Evolutionary conservation across 2,329 filamentous ascomycete genomes (phyloP), one percentile per base, ranked within the genome.

Genomic region (Aurifilum marmelostoma): DNA sequence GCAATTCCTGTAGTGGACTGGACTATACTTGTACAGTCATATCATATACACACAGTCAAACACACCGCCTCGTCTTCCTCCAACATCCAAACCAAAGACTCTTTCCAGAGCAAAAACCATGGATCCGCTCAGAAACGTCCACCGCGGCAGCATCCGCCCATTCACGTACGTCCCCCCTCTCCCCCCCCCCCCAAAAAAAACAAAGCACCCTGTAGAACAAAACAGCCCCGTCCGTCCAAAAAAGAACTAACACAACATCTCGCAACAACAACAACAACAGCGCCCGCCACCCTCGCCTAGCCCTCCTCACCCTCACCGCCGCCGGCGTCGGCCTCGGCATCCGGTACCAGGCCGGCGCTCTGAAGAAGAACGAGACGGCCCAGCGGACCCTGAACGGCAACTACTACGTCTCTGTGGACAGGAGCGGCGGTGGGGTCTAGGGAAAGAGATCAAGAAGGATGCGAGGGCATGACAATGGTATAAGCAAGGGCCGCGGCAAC

Each of bases 351-450:
- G 76, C 81, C 41, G 71, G 75, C 39, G 75, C 77, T 4, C 71
- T 83, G 37, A 76, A 75, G 52, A 76, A 77, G 67, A 84, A 84
- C 77, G 83, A 85, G 72, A 69, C 76, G 41, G 79, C 79, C 52
- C 82, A 84, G 77, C 78, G 77, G 74, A 77, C 75, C 39, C 72
- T 72, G 68, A 75, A 76, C 50, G 73, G 75, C 5, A 80, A 80
- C 71, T 78, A 81, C 63, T 83, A 85, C 74, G 84, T 86, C 67
- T 83, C 79, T 67, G 84, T 86, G 67, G 84, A 86, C 67, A 81
- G 84, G 32, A 86, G 84, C 73, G 84, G 84, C 3, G 82, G 82
- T 1, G 82, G 82, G 0, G 76, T 83, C 54, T 84, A 54, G 21
- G 34, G 4, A n/a, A 21, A 7, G 11, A 21, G 16, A 8, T 3